These are phyloP conservation scores for Zea luxurians DNA, from an alignment of 176 grass and related monocot species.

Conservation along the genomic window DNA sequence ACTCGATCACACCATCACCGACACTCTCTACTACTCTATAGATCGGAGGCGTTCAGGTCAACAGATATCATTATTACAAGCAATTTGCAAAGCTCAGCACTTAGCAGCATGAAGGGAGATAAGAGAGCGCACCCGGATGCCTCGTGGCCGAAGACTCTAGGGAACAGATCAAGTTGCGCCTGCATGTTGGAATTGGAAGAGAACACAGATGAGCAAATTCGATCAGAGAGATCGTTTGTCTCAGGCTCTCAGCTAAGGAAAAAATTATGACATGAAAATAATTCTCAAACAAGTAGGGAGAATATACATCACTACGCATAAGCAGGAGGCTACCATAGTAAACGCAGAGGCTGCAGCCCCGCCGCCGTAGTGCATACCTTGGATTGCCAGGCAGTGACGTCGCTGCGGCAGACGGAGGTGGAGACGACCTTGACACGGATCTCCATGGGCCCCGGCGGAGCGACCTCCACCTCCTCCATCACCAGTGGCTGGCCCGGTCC, in stretches of 20 bases:
- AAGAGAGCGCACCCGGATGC: slow-evolving; percentile 73
- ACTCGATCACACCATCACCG: slow-evolving; percentile 77
- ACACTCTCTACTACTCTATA: slow-evolving; percentile 79
- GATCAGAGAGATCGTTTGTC: background rate
- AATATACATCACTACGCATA: background rate
- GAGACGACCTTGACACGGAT: slow-evolving; percentile 87
- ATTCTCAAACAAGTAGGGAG: background rate
- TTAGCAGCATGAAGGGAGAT: background rate
- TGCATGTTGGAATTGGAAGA: slow-evolving; percentile 31
- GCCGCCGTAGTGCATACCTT: slow-evolving; percentile 43
- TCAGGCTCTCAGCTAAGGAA: background rate
- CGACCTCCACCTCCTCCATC: slow-evolving; percentile 90
- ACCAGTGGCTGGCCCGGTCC: slow-evolving; percentile 74
- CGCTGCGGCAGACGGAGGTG: slow-evolving; percentile 96
- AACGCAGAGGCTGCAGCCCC: background rate
- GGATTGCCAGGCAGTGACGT: slow-evolving; percentile 82
- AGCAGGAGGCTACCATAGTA: background rate
- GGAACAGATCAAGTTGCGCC: slow-evolving; percentile 77
- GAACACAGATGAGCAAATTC: slow-evolving; percentile 17
- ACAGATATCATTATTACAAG: background rate
- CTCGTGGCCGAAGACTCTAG: slow-evolving; percentile 89
- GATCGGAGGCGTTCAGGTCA: background rate
- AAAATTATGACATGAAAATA: background rate
- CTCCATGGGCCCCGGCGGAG: slow-evolving; percentile 76
- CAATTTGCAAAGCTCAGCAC: background rate